phyloP scores from a whole-genome alignment of 2,329 filamentous ascomycete species.

The Penicillium sp. region DNA sequence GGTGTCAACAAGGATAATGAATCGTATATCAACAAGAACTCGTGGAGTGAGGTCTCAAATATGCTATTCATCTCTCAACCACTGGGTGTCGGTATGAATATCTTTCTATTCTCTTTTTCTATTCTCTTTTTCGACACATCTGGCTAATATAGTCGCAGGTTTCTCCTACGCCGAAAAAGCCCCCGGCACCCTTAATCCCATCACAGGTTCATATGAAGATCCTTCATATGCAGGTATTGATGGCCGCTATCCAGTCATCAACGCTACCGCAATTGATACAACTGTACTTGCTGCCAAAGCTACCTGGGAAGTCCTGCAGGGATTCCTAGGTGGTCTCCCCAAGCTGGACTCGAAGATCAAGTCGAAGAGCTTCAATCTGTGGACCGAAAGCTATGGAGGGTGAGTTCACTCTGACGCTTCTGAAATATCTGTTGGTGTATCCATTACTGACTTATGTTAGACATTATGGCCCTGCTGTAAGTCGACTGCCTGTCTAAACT shows the following conservation, averaged over 20 bases:
- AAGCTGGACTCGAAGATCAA: slow-evolving; percentile 50
- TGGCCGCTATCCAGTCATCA: slow-evolving; percentile 51
- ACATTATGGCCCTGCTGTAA: slow-evolving; percentile 50
- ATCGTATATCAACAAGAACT: slow-evolving; percentile 55
- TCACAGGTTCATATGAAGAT: slow-evolving; percentile 48
- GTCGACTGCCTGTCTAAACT: slow-evolving; percentile 6
- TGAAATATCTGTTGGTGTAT: not conserved
- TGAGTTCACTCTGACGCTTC: slow-evolving; percentile 27
- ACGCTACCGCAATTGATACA: slow-evolving; percentile 51
- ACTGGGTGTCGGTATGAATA: slow-evolving; percentile 50
- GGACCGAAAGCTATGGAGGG: slow-evolving; percentile 55
- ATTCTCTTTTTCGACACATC: not conserved
- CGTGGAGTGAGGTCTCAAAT: slow-evolving; percentile 59
- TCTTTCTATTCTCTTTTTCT: too few relatives aligned
- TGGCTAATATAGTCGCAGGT: slow-evolving; percentile 19
- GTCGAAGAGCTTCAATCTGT: slow-evolving; percentile 57
- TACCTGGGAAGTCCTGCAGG: slow-evolving; percentile 56
- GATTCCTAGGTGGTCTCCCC: slow-evolving; percentile 51
- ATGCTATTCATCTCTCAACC: slow-evolving; percentile 63
- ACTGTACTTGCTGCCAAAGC: slow-evolving; percentile 56
- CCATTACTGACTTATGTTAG: slow-evolving; percentile 28
- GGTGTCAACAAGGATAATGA: slow-evolving; percentile 45
- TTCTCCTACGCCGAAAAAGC: slow-evolving; percentile 37
- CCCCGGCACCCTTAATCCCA: slow-evolving; percentile 42
- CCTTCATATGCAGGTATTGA: slow-evolving; percentile 41